These are phyloP conservation scores for Blastobotrys peoriensis DNA, from an alignment of 805 yeast genomes.

Conservation along the genomic window DNA sequence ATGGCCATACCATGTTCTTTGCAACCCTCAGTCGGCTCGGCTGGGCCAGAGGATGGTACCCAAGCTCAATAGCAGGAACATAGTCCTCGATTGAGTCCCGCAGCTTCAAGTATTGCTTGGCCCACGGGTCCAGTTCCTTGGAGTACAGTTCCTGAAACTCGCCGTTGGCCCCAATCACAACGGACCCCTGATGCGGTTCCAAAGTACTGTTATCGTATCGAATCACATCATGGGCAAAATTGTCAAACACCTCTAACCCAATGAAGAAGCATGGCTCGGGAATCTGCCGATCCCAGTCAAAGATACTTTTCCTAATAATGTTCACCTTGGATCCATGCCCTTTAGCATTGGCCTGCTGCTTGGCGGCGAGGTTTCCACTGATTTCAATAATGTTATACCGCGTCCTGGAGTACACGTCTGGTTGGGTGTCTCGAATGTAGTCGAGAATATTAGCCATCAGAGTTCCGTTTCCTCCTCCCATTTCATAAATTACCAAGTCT, in stretches of 20 bases:
- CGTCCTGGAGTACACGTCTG: conserved; percentile 66
- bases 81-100: conserved; percentile 35
- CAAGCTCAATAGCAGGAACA: conserved; percentile 27
- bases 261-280: conserved; percentile 67
- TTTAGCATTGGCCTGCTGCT: conserved; percentile 39
- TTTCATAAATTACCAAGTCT: conserved; percentile 72
- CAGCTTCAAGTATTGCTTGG: conserved; percentile 49
- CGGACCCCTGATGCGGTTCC: conserved; percentile 72
- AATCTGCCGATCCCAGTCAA: conserved; percentile 61
- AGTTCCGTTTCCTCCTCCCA: conserved; percentile 90
- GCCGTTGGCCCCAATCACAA: conserved; percentile 62
- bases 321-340: conserved; percentile 54
- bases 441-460: conserved; percentile 69
- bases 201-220: conserved; percentile 65
- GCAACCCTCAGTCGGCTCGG: conserved; percentile 37
- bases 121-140: conserved; percentile 26
- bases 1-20: conserved; percentile 53
- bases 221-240: conserved; percentile 74
- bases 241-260: conserved; percentile 80
- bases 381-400: conserved; percentile 70
- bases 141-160: conserved; percentile 67
- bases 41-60: conserved; percentile 57
- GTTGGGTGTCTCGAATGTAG: conserved; percentile 54
- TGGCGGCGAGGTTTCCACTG: conserved; percentile 52
- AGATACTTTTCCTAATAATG: conserved; percentile 66